Evolutionary conservation across 257 asterid genomes (phyloP).

Genomic region (Coffea eugenioides): DNA sequence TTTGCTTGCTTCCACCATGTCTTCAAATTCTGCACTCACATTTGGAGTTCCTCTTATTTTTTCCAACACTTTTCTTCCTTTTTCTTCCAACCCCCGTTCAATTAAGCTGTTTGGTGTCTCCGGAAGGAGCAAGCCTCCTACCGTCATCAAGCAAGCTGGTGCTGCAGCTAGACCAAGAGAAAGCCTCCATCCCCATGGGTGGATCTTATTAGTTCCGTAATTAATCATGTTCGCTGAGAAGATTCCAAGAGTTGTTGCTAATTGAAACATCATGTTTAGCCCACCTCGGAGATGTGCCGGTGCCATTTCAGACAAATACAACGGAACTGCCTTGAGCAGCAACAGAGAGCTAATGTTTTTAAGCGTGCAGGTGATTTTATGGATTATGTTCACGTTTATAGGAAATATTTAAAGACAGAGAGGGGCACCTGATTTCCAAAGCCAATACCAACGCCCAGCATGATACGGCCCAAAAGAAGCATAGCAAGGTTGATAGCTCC

Average conservation of each 20-base stretch:
- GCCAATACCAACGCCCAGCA: conserved; percentile 91
- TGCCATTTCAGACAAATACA: conserved; percentile 84
- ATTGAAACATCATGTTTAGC: conserved; percentile 79
- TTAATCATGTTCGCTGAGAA: conserved; percentile 91
- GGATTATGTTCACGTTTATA: too few relatives aligned
- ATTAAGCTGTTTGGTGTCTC: conserved; percentile 66
- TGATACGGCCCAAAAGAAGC: conserved; percentile 73
- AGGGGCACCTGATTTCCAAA: conserved; percentile 75
- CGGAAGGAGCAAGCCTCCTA: conserved; percentile 45
- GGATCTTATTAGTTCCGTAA: conserved; percentile 62
- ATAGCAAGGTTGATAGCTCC: conserved; percentile 56
- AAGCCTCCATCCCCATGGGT: conserved; percentile 85
- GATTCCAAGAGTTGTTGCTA: conserved; percentile 80
- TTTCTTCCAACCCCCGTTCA: conserved; percentile 38
- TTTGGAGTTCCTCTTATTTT: conserved; percentile 44
- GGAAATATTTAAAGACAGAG: neutral
- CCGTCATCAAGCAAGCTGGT: conserved; percentile 47
- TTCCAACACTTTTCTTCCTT: conserved; percentile 36
- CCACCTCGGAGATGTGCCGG: conserved; percentile 82
- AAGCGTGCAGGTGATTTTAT: too few relatives aligned
- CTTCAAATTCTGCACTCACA: conserved; percentile 50
- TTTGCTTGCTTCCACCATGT: conserved; percentile 46
- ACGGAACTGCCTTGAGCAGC: conserved; percentile 60
- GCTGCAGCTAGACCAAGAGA: conserved; percentile 77
- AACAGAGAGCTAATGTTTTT: too few relatives aligned